Conservation (phyloP, 305 asterid genomes). For the Fraxinus sp. region DNA sequence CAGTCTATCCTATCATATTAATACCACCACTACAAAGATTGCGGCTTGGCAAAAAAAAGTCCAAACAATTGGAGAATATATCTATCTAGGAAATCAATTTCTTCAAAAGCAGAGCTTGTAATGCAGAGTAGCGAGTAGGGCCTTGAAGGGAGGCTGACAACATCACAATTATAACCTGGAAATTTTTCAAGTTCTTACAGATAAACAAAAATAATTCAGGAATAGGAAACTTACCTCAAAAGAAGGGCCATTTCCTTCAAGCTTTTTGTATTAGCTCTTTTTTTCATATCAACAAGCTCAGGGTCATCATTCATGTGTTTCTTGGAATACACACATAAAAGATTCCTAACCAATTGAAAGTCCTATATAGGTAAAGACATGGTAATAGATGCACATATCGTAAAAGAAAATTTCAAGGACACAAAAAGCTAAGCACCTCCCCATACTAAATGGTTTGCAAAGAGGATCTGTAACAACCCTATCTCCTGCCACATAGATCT, state of each 20-base stretch:
- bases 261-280: conserved; percentile 88
- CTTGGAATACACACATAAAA: conserved; percentile 86
- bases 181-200: not conserved
- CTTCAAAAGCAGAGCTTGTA: not conserved
- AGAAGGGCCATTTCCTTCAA: conserved; percentile 91
- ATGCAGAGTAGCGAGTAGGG: not conserved
- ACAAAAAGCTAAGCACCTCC: conserved; percentile 56
- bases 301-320: conserved; percentile 92
- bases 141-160: not conserved
- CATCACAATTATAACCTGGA: not conserved
- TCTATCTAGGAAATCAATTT: not conserved
- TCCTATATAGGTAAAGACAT: conserved; percentile 21
- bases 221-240: conserved; percentile 55
- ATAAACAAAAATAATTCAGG: not conserved
- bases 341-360: conserved; percentile 62
- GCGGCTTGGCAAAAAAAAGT: not conserved
- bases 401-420: conserved; percentile 16
- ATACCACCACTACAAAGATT: not conserved
- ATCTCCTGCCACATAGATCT: conserved; percentile 94
- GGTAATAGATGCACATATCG: conserved; percentile 20
- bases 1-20: not conserved
- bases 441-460: conserved; percentile 98
- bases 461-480: conserved; percentile 95
- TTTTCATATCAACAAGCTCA: conserved; percentile 75
- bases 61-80: not conserved